Conservation (phyloP, 768 basidiomycete species). For the Tylopilus plumbeoviolaceoides region DNA sequence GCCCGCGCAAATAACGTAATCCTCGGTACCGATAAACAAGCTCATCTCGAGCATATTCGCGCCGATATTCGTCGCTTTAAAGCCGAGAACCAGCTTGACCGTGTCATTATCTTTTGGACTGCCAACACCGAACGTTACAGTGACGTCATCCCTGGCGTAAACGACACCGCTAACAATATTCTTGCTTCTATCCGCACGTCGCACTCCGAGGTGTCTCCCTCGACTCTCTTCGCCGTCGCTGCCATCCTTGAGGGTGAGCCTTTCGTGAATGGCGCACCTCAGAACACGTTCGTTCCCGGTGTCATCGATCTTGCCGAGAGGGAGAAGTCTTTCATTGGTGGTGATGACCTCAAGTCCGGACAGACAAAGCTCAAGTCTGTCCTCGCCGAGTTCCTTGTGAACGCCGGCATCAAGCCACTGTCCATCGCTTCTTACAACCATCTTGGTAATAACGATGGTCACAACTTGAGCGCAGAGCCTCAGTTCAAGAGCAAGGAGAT, state of each 20-base stretch:
- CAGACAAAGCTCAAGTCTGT: slow-evolving; percentile 98
- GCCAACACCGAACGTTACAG: slow-evolving; percentile 98
- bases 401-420: slow-evolving; percentile 96
- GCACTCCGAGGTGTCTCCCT: slow-evolving; percentile 94
- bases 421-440: slow-evolving; percentile 99
- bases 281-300: slow-evolving; percentile 98
- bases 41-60: slow-evolving; percentile 87
- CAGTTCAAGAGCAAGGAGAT: slow-evolving; percentile 99
- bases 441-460: slow-evolving; percentile 96
- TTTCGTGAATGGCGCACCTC: slow-evolving; percentile 96
- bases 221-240: slow-evolving; percentile 92
- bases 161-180: slow-evolving; percentile 89
- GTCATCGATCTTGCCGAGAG: slow-evolving; percentile 90
- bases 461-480: slow-evolving; percentile 81
- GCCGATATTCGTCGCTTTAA: slow-evolving; percentile 96
- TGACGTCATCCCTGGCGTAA: slow-evolving; percentile 90
- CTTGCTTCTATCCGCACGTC: slow-evolving; percentile 77
- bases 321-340: slow-evolving; percentile 88
- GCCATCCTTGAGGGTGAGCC: slow-evolving; percentile 93
- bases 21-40: slow-evolving; percentile 81
- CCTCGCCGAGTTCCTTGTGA: slow-evolving; percentile 96
- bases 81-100: slow-evolving; percentile 73
- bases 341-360: slow-evolving; percentile 96
- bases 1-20: slow-evolving; percentile 93
- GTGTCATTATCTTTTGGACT: slow-evolving; percentile 95